A percentile compares a stretch with the other conserved stretches of the same genome.
Conservation (phyloP, 805 yeast species). For the Nakazawaea populi region DNA sequence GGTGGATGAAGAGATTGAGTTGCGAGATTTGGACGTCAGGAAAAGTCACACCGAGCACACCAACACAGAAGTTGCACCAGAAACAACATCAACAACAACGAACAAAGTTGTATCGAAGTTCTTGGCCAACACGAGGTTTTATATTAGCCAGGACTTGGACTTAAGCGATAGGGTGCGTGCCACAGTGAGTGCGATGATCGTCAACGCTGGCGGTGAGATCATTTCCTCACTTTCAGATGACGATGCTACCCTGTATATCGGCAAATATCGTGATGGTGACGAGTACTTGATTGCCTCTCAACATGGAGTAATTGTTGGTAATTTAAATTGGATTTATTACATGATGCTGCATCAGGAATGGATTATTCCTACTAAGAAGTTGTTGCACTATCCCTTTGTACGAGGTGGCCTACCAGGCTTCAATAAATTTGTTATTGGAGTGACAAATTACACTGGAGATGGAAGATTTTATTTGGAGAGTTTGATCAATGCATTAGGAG, state of each 20-base stretch:
- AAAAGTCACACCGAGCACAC: slow-evolving; percentile 10
- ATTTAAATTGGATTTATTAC: slow-evolving; percentile 69
- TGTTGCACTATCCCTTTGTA: slow-evolving; percentile 70
- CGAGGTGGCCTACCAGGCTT: slow-evolving; percentile 46
- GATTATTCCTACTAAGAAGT: slow-evolving; percentile 46
- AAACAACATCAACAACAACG: not conserved
- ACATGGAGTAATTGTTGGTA: slow-evolving; percentile 47
- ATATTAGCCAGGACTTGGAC: slow-evolving; percentile 48
- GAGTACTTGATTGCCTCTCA: slow-evolving; percentile 43
- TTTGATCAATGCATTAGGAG: slow-evolving; percentile 67
- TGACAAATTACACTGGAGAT: slow-evolving; percentile 83
- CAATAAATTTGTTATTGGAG: slow-evolving; percentile 49
- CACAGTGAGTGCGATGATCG: slow-evolving; percentile 39
- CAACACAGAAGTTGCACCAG: not conserved
- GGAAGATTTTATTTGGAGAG: slow-evolving; percentile 67
- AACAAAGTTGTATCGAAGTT: slow-evolving; percentile 16
- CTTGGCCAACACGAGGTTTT: slow-evolving; percentile 41
- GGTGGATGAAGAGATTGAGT: slow-evolving; percentile 13
- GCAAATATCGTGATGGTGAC: slow-evolving; percentile 55
- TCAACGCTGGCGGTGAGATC: slow-evolving; percentile 49
- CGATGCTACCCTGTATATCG: slow-evolving; percentile 44
- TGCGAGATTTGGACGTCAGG: slow-evolving; percentile 8
- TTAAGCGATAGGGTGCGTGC: slow-evolving; percentile 37
- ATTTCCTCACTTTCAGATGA: slow-evolving; percentile 12
- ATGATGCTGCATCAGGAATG: slow-evolving; percentile 52